Evolutionary conservation across 768 basidiomycete species (phyloP), one percentile per base, ranked within the genome.

Genomic region (Lactarius sanguifluus): DNA sequence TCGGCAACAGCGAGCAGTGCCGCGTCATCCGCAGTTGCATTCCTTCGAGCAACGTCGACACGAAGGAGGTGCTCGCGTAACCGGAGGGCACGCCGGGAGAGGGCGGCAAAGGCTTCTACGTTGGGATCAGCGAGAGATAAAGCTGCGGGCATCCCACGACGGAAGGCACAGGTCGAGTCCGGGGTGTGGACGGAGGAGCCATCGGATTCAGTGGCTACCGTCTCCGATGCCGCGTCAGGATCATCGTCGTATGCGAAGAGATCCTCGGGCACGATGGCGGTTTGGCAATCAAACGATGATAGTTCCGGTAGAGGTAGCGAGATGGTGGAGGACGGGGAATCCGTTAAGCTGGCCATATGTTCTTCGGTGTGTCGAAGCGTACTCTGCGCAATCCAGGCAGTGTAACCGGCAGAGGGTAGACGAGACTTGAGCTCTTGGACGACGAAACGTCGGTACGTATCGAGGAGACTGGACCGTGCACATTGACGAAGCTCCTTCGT

Each of bases 381-480:
- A 70, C 80, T 84, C 38, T 81, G 77, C 32, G 83, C 74, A n/a
- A 83, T 77, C 86, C 86, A 87, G 5, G 81, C 71, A 36, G 80
- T 81, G 68, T 84, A 87, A 3, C 81, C 81, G 25, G 79, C 79
- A 30, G 64, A 62, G 56, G 43, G 59, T 15, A 76, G 47, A 41
- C 79, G 76, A 32, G 62, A 64, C 8, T 76, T 69, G 28, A 91
- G 78, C 66, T 86, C 85, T 28, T 80, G 73, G n/a, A 88, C 68
- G 30, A 89, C 82, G 71, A 85, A 83, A 28, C 80, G 81, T 40
- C 89, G 84, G 72, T 85, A 91, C 4, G 83, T 79, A 70, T 92
- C 88, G 8, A 91, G 80, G 16, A 91, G 81, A 3, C 81, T 79
- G 23, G 89, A 87, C 36, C 89, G 86, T 5, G 90, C 90, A 55